Evolutionary conservation across 345 rosid genomes (phyloP).

Genomic region (Dipteronia sinensis): DNA sequence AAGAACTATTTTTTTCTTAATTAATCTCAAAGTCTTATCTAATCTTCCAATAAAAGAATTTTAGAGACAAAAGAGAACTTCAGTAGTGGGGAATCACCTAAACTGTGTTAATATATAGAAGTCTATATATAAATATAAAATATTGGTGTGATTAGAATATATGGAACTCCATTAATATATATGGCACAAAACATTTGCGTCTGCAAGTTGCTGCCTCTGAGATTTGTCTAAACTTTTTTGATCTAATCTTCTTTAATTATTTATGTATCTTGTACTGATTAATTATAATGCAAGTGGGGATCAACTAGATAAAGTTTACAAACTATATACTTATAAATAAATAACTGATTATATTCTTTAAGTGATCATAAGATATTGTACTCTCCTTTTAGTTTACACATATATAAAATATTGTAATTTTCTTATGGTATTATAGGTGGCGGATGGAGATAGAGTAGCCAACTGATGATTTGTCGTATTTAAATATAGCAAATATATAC

Average conservation of each 20-base stretch:
- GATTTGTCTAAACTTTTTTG: constrained; percentile 37
- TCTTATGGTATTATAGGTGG: background rate
- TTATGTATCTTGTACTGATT: background rate
- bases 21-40: constrained; percentile 8
- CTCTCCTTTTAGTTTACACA: background rate
- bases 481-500: too few species aligned
- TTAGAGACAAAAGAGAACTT: constrained; percentile 20
- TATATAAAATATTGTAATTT: background rate
- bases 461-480: constrained; percentile 7
- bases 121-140: too few species aligned
- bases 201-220: constrained; percentile 43
- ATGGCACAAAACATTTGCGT: constrained; percentile 29
- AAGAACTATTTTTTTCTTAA: background rate
- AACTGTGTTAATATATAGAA: constrained; percentile 8
- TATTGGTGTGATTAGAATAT: constrained; percentile 23
- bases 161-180: constrained; percentile 20
- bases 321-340: background rate
- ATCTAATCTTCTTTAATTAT: constrained; percentile 32
- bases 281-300: constrained; percentile 28
- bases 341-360: background rate
- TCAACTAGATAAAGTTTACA: constrained; percentile 16
- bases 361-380: constrained; percentile 17
- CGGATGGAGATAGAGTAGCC: background rate
- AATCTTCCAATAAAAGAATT: constrained; percentile 13
- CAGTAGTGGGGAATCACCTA: constrained; percentile 49